Base-by-base conservation (phyloP, 2,329 filamentous ascomycete species). In the Pseudogymnoascus pannorum region DNA sequence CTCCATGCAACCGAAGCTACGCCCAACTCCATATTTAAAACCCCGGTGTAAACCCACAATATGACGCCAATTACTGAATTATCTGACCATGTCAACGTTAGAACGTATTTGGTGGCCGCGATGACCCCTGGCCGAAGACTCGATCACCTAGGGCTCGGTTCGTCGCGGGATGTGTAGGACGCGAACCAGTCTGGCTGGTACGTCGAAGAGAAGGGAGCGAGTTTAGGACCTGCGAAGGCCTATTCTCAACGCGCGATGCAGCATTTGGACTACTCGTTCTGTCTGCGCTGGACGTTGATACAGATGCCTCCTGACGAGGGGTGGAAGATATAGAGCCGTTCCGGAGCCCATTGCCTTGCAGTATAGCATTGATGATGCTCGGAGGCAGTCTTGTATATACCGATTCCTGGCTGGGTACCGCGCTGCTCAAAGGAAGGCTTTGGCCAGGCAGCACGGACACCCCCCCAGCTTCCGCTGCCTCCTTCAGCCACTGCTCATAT, bases 401-500 rank as follows among this genome's bases (percentile, higher is more conserved):
- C 16, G 48, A 54, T 22, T 24, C 48, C 16, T 31, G 48, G 48
- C 48, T 54, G 26, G 48, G 48, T 12, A 31, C 48, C 26, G 26
- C 48, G 26, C 33, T 54, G 48, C n/a, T 33, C 26, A 33, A 31
- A 11, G 66, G 58, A 71, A 66, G 63, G 77, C 26, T 76, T 60
- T 79, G 75, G 51, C 78, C 76, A 4, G 76, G 74, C 24, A 81
- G 69, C 58, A 78, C 76, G 16, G 79, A 75, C 36, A 85, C 73
- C 61, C 81, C 76, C 63, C 86, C 86, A 5, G 81, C 78, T 68
- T 89, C 87, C 57, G 87, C 81, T 44, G 83, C 85, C 68, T 86
- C 85, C 73, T 89, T 89, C 63, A 89, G 76, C 82, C 86, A 90
- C 71, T 88, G 85, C 72, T 90, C 87, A 86, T 85, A 89, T 67